Evolutionary conservation across 148 eudicot genomes (phyloP).

Genomic region (Fagopyrum homotropicum): DNA sequence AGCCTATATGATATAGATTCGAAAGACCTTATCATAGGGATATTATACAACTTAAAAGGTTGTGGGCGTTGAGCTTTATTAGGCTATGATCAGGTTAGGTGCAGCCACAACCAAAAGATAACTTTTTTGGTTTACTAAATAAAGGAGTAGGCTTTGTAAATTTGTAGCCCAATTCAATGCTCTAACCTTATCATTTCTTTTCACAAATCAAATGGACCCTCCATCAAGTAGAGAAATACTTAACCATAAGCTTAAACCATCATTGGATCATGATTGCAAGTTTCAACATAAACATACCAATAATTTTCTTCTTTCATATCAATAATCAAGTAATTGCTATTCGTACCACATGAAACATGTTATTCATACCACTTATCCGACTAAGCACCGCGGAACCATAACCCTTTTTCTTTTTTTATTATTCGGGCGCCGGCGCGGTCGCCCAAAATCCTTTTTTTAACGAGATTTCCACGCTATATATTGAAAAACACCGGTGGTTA

Average conservation of each 20-base stretch:
- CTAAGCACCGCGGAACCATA: neutral
- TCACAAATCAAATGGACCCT: slow-evolving; percentile 2
- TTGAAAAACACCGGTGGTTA: too few species aligned
- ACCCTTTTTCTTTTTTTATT: neutral
- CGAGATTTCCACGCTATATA: too few species aligned
- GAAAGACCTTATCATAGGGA: neutral
- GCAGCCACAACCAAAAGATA: slow-evolving; percentile 1
- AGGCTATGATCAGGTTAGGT: slow-evolving; percentile 6
- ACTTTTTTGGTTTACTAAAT: neutral
- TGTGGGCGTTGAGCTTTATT: slow-evolving; percentile 2
- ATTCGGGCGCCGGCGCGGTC: too few species aligned
- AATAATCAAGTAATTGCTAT: too few species aligned
- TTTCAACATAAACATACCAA: neutral
- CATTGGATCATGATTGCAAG: neutral
- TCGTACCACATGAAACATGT: too few species aligned
- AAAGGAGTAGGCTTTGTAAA: neutral
- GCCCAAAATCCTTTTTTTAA: too few species aligned
- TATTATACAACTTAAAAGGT: neutral
- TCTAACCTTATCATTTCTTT: neutral
- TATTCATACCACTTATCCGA: too few species aligned
- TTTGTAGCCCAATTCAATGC: slow-evolving; percentile 6
- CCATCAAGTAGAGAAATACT: neutral
- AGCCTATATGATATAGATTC: neutral
- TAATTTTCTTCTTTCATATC: too few species aligned
- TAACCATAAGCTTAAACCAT: neutral